phyloP scores from a whole-genome alignment of 1,139 yeast species.

The Kodamaea alishanica region DNA sequence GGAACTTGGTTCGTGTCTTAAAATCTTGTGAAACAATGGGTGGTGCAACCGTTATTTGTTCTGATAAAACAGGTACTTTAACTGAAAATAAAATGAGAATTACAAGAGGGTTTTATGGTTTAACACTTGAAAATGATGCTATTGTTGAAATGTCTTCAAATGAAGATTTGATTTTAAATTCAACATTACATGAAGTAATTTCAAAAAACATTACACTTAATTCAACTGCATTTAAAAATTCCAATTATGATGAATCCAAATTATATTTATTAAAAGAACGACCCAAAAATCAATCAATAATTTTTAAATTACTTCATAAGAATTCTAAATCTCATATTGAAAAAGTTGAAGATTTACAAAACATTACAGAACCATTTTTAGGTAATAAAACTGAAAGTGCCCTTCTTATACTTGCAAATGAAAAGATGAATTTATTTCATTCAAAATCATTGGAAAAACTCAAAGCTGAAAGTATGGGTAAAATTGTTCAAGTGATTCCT shows the following conservation, averaged over 20 bases:
- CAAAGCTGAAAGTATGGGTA: slow-evolving; percentile 33
- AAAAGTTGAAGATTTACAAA: slow-evolving; percentile 8
- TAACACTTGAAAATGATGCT: slow-evolving; percentile 6
- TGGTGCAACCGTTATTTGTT: slow-evolving; percentile 93
- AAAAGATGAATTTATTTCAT: slow-evolving; percentile 48
- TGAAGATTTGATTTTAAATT: neutral
- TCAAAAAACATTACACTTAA: slow-evolving; percentile 64
- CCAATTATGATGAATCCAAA: slow-evolving; percentile 37
- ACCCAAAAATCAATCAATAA: slow-evolving; percentile 28
- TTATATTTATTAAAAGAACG: slow-evolving; percentile 25
- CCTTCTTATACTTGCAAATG: slow-evolving; percentile 62
- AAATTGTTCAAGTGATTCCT: slow-evolving; percentile 71
- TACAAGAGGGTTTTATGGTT: slow-evolving; percentile 68
- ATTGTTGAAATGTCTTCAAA: slow-evolving; percentile 5
- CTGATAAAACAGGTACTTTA: slow-evolving; percentile 95
- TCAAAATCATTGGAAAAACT: slow-evolving; percentile 34
- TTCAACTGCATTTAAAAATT: slow-evolving; percentile 85
- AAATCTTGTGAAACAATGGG: slow-evolving; percentile 99
- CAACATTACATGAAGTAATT: neutral
- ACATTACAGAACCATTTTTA: slow-evolving; percentile 56
- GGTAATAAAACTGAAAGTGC: slow-evolving; percentile 98
- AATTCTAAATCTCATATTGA: slow-evolving; percentile 15
- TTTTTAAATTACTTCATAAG: slow-evolving; percentile 14
- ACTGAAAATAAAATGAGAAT: slow-evolving; percentile 92
- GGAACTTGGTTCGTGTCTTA: slow-evolving; percentile 89